Evolutionary conservation across 1,284 basidiomycete genomes (phyloP).

Genomic region (Cutaneotrichosporon mucoides): DNA sequence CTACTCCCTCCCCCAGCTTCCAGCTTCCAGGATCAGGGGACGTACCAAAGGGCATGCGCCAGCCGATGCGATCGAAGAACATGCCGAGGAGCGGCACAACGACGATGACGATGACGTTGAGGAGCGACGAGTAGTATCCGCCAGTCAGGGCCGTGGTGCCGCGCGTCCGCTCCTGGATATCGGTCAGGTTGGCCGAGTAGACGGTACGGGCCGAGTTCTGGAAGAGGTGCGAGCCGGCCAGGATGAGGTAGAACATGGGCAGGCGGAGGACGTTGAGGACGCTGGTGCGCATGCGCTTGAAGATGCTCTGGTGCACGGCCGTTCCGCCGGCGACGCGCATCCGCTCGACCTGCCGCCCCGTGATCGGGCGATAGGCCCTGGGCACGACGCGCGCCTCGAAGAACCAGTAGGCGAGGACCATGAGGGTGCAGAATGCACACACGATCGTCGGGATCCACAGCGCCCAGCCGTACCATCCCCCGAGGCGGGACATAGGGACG

Average conservation of each 20-base stretch:
- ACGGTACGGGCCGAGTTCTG: slow-evolving; percentile 38
- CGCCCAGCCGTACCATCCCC: slow-evolving; percentile 38
- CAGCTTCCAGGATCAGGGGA: no score
- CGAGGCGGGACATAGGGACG: slow-evolving; percentile 37
- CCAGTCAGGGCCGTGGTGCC: slow-evolving; percentile 36
- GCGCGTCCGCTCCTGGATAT: slow-evolving; percentile 42
- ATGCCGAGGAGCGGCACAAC: slow-evolving; percentile 39
- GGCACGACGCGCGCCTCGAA: slow-evolving; percentile 34
- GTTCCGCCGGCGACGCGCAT: background rate
- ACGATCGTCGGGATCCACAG: slow-evolving; percentile 31
- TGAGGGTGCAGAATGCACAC: background rate
- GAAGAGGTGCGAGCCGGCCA: slow-evolving; percentile 22
- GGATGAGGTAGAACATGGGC: slow-evolving; percentile 18
- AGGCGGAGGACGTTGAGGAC: slow-evolving; percentile 14
- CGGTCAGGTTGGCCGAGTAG: slow-evolving; percentile 42
- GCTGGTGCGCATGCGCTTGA: slow-evolving; percentile 1
- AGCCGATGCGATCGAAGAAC: slow-evolving; percentile 27
- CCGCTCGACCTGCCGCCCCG: slow-evolving; percentile 10
- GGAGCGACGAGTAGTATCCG: slow-evolving; percentile 41
- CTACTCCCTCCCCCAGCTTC: no score
- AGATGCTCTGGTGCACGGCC: background rate
- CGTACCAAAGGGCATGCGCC: slow-evolving; percentile 5
- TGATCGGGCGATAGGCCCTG: slow-evolving; percentile 15
- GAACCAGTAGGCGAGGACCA: slow-evolving; percentile 23
- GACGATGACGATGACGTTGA: slow-evolving; percentile 45